phyloP scores from a whole-genome alignment of 2,329 filamentous ascomycete species.

The Raffaelea arxii region DNA sequence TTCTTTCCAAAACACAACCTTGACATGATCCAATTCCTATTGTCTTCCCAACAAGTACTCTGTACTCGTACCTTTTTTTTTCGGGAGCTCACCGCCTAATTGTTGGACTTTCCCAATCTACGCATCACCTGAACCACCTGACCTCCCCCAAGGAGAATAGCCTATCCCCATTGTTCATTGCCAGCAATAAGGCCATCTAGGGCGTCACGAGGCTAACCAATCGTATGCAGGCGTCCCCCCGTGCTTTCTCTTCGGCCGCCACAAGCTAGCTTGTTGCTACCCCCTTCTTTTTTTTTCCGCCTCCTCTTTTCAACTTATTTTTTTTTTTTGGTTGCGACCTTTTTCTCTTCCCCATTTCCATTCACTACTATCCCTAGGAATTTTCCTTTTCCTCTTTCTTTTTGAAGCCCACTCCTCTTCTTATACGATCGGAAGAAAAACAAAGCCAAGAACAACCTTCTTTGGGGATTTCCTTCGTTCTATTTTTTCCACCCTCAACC shows the following conservation, averaged over 20 bases:
- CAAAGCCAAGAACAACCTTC: no score
- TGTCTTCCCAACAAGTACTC: no score
- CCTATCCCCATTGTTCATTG: constrained; percentile 1
- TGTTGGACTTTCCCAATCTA: constrained; percentile 1
- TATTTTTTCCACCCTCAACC: not conserved
- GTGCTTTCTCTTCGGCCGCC: no score
- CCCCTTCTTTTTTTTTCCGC: constrained; percentile 3
- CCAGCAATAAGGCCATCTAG: constrained; percentile 3
- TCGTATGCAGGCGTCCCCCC: no score
- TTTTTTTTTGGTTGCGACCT: not conserved
- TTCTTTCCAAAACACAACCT: no score
- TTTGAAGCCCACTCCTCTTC: not conserved
- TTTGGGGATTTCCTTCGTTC: not conserved
- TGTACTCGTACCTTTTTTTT: no score
- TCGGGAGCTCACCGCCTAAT: constrained; percentile 9
- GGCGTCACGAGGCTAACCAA: constrained; percentile 16
- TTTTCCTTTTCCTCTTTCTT: not conserved
- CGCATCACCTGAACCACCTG: constrained; percentile 7
- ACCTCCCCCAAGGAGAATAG: not conserved
- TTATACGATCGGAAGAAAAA: no score
- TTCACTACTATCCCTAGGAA: not conserved
- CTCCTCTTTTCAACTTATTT: not conserved
- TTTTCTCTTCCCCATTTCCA: not conserved
- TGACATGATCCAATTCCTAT: no score
- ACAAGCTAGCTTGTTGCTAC: no score